phyloP scores from a whole-genome alignment of 164 flowering plant genomes.

The Vitis rotundifolia region DNA sequence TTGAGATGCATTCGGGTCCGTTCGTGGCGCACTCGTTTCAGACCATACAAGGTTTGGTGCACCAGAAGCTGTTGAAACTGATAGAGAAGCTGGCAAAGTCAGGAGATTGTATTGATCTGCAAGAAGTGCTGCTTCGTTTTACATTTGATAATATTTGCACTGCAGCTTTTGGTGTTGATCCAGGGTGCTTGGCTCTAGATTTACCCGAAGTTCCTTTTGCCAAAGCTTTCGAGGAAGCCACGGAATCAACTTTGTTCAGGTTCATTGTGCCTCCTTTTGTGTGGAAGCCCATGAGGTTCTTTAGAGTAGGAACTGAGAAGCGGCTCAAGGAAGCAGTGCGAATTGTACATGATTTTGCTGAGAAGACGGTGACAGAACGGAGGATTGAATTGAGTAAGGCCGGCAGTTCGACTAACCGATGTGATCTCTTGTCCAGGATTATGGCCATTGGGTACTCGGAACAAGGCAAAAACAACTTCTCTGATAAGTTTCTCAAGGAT shows the following conservation, averaged over 20 bases:
- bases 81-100: constrained; percentile 27
- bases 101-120: constrained; percentile 45
- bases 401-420: constrained; percentile 23
- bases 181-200: constrained; percentile 46
- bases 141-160: constrained; percentile 73
- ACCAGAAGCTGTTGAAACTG: constrained; percentile 43
- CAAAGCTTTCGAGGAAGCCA: constrained; percentile 72
- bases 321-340: constrained; percentile 27
- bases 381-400: constrained; percentile 24
- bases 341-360: constrained; percentile 49
- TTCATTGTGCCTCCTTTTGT: constrained; percentile 55
- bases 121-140: constrained; percentile 60
- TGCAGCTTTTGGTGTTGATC: constrained; percentile 63
- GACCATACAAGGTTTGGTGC: constrained; percentile 44
- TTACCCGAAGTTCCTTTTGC: constrained; percentile 60
- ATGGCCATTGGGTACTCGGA: constrained; percentile 22
- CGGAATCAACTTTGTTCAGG: constrained; percentile 43
- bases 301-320: constrained; percentile 33
- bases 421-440: constrained; percentile 61
- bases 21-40: constrained; percentile 44
- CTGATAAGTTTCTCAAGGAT: constrained; percentile 47
- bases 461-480: constrained; percentile 16
- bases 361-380: constrained; percentile 40
- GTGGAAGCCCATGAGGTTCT: constrained; percentile 51
- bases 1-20: constrained; percentile 56